Evolutionary conservation across 176 grass and related monocot species (phyloP), one percentile per base, ranked within the genome.

Genomic region (Canna indica): DNA sequence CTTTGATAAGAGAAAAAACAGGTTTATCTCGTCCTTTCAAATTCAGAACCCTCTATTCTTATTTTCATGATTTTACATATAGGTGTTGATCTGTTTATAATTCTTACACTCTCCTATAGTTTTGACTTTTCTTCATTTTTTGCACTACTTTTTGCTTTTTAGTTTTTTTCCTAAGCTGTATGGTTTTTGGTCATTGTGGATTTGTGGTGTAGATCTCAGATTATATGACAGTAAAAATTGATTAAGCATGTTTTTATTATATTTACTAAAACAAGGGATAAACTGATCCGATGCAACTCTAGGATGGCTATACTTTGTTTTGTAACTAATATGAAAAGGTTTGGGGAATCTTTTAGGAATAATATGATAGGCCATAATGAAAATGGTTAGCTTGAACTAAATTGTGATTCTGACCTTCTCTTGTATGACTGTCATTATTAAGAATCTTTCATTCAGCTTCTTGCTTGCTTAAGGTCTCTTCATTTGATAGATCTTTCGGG

Each of bases 1-100:
- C 85, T 67, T 76, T 65, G 1, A 87, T 87, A 28, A 82, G 83
- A 77, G 81, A 90, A 4, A 81, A 83, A 53, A 89, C 86, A 30
- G 88, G 88, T 90, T 64, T 42, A 17, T 20, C 36, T 34, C 42
- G 5, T 14, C 11, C 46, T 74, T 33, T 32, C 30, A 13, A 32
- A 42, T 4, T 39, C 8, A 9, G 61, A 7, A 33, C 5, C 20
- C 24, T 13, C 28, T n/a, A 2, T 29, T 6, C 14, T 64, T 35
- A 30, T 50, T 60, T 31, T 12, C 61, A 35, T 36, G 16, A 34
- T 64, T 63, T 36, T 33, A 18, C 14, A 20, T 15, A 20, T 33
- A 17, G 5, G 15, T 64, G 31, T 35, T 3, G 50, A n/a, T 26
- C 30, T 31, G 11, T 29, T 60, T 60, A 27, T 1, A 62, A 25